phyloP scores from a whole-genome alignment of 208 protist species.

The Wallacemonas collosoma region DNA sequence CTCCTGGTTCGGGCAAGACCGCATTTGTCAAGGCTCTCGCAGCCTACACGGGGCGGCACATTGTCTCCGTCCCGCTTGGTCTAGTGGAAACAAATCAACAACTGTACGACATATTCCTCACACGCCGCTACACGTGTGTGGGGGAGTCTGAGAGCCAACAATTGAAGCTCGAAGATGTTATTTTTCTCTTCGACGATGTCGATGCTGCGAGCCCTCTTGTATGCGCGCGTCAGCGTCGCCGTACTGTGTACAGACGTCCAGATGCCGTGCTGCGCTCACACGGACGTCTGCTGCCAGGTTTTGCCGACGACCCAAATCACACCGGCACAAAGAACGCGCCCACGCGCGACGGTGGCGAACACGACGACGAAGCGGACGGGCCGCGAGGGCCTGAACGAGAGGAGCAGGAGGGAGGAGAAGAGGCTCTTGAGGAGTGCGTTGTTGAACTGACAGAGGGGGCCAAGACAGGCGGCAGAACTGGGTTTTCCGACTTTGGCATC shows the following conservation, averaged over 20 bases:
- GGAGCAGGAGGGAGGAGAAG: slow-evolving; percentile 14
- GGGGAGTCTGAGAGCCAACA: slow-evolving; percentile 49
- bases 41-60: slow-evolving; percentile 96
- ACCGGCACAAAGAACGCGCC: background rate
- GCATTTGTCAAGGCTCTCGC: slow-evolving; percentile 99
- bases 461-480: background rate
- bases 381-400: too few relatives aligned
- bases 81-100: slow-evolving; percentile 87
- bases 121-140: slow-evolving; percentile 46
- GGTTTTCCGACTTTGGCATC: background rate
- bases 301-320: background rate
- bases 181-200: slow-evolving; percentile 88
- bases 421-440: slow-evolving; percentile 23
- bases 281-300: background rate
- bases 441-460: slow-evolving; percentile 18
- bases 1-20: slow-evolving; percentile 96
- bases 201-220: slow-evolving; percentile 73
- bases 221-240: slow-evolving; percentile 50
- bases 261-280: background rate
- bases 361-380: slow-evolving; percentile 2
- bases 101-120: slow-evolving; percentile 90
- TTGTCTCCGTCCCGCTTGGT: slow-evolving; percentile 74
- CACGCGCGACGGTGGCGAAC: slow-evolving; percentile 1
- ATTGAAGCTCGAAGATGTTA: slow-evolving; percentile 63
- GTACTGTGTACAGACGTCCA: slow-evolving; percentile 31